Evolutionary conservation across 345 rosid genomes (phyloP).

Genomic region (Aethionema arabicum): DNA sequence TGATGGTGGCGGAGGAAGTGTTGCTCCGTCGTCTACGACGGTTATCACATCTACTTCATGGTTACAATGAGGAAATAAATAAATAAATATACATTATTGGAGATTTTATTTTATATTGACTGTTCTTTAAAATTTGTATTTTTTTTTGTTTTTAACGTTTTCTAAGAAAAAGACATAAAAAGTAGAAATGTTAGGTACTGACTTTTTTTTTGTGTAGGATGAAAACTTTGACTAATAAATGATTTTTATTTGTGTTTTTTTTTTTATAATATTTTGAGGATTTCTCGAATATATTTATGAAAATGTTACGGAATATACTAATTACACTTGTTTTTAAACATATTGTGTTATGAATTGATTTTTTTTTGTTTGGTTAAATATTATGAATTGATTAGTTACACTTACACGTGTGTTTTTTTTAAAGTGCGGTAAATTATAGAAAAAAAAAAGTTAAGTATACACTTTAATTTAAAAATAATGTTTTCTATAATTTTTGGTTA

Average conservation of each 20-base stretch:
- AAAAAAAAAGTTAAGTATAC: too few species aligned
- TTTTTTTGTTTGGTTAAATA: too few species aligned
- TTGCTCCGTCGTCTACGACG: slow-evolving; percentile 26
- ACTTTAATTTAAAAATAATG: too few species aligned
- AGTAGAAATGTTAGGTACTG: slow-evolving; percentile 32
- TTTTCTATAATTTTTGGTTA: too few species aligned
- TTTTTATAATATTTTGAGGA: background rate
- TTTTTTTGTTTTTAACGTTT: background rate
- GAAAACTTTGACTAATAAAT: slow-evolving; percentile 36
- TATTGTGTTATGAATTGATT: too few species aligned
- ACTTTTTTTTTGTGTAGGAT: slow-evolving; percentile 35
- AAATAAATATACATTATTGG: background rate
- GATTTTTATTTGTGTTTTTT: slow-evolving; percentile 14
- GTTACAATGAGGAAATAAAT: slow-evolving; percentile 23
- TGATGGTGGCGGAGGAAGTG: slow-evolving; percentile 23
- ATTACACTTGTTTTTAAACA: too few species aligned
- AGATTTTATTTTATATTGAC: background rate
- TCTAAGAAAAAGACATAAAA: background rate
- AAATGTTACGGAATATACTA: too few species aligned
- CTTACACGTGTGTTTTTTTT: too few species aligned
- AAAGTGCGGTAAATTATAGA: too few species aligned
- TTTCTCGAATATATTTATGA: background rate
- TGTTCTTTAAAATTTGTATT: background rate
- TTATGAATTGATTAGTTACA: too few species aligned
- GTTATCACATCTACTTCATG: slow-evolving; percentile 18